Conservation (phyloP, 73 alveolate genomes). For the Tetrahymena elliotti region DNA sequence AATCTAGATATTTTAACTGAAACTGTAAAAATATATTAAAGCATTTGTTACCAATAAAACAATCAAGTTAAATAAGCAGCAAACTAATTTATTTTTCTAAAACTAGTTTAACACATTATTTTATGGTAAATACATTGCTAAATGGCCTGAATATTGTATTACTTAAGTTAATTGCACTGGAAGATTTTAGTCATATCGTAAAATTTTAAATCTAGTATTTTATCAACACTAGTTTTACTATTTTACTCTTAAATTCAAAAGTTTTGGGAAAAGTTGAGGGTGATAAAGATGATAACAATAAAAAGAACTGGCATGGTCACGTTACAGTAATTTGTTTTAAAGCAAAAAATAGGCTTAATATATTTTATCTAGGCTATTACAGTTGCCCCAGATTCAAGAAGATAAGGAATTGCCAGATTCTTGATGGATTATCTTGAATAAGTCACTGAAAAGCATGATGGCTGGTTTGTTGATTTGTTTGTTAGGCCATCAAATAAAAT, state of each 20-base stretch:
- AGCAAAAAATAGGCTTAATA: background rate
- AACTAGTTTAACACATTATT: constrained; percentile 67
- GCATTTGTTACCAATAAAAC: too few species aligned
- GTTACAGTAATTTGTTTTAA: constrained; percentile 45
- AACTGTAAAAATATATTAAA: constrained; percentile 24
- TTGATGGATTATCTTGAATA: constrained; percentile 94
- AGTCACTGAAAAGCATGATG: constrained; percentile 88
- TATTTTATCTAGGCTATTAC: constrained; percentile 74
- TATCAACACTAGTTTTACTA: too few species aligned
- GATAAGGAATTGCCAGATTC: constrained; percentile 95
- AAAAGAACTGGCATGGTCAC: constrained; percentile 97
- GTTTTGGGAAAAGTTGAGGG: constrained; percentile 97
- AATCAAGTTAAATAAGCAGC: background rate
- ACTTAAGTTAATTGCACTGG: constrained; percentile 79
- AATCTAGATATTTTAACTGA: constrained; percentile 91
- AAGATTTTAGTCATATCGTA: constrained; percentile 81
- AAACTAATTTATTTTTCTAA: background rate
- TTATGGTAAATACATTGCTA: constrained; percentile 88
- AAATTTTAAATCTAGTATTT: too few species aligned
- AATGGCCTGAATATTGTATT: constrained; percentile 92
- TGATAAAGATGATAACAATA: constrained; percentile 71
- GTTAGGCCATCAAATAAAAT: constrained; percentile 91
- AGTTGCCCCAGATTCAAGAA: constrained; percentile 95
- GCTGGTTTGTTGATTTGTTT: constrained; percentile 93
- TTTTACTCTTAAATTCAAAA: background rate